Conservation (phyloP, 1,139 yeast species). For the Kurtzmaniella quercitrusa region DNA sequence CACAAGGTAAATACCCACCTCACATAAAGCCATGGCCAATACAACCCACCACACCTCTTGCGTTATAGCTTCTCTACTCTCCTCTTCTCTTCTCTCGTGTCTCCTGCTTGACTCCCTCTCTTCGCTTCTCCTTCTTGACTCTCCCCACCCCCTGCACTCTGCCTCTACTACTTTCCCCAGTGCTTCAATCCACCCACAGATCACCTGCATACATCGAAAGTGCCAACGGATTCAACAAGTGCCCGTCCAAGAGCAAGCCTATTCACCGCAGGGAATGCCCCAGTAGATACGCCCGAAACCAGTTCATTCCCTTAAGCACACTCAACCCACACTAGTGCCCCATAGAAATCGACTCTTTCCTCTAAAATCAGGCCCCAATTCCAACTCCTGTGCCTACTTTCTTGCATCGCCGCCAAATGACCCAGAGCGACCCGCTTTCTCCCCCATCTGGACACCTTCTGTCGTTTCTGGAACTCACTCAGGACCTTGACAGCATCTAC, state of each 20-base stretch:
- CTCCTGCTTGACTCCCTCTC: too few relatives aligned
- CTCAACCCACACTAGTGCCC: neutral
- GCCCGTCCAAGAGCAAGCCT: neutral
- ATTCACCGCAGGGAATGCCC: neutral
- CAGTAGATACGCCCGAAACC: neutral
- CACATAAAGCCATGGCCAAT: too few relatives aligned
- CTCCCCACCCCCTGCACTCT: neutral
- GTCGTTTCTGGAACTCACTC: constrained; percentile 18
- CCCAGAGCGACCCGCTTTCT: neutral
- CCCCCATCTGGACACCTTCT: neutral
- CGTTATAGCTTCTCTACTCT: too few relatives aligned
- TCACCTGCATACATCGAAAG: neutral
- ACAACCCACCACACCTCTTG: too few relatives aligned
- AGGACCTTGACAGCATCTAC: constrained; percentile 35
- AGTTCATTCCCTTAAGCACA: neutral
- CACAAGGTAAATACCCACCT: too few relatives aligned
- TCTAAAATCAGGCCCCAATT: neutral
- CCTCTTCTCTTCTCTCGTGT: too few relatives aligned
- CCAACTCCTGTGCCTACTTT: neutral
- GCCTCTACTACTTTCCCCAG: neutral
- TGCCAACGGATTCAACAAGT: neutral
- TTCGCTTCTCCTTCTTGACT: neutral
- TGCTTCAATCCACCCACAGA: neutral
- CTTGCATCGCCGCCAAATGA: neutral
- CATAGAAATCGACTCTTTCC: neutral